Evolutionary conservation across 768 basidiomycete species (phyloP), one percentile per base, ranked within the genome.

Genomic region (Suillus fuscotomentosus): DNA sequence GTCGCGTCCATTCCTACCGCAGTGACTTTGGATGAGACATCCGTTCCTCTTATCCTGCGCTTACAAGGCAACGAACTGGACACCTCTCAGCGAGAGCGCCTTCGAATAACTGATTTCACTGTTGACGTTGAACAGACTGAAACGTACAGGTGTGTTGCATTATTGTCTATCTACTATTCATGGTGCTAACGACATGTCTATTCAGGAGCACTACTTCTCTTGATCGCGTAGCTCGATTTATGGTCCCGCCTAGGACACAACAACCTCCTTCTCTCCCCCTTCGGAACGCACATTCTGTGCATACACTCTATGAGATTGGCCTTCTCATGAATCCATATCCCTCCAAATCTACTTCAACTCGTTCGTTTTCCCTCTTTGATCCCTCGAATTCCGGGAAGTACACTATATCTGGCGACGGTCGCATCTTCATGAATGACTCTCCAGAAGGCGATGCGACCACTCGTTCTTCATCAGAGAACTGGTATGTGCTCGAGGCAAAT

Each of bases 241-340:
- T 89, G 5, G 65, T 93, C 10, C 90, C 90, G 22, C 77, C 84
- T 10, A 66, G 72, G 51, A 72, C 78, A 13, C 69, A 79, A 55
- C 92, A 95, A 67, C 92, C 92, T 27, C 92, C 92, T 7, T 76
- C 80, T 53, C 65, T 79, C 41, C 84, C 88, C 2, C 79, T 95
- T 27, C 83, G 80, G 15, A 73, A 81, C 45, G 78, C 86, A 1
- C 87, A 91, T 66, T 78, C 84, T 6, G 66, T 83, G 15, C 73
- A 73, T n/a, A 65, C 75, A 1, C 72, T 91, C 36, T 83, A 83
- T 64, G 77, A 82, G 38, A 74, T 81, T 67, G 82, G 81, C 36
- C 72, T 86, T 47, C 75, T 77, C 60, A 65, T 72, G 22, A 64
- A 70, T 36, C 65, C 71, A 10, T 60, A 36, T 39, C 13, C 62